These are phyloP conservation scores for Trypanosoma avium DNA, from an alignment of 208 protist species.

Conservation along the genomic window DNA sequence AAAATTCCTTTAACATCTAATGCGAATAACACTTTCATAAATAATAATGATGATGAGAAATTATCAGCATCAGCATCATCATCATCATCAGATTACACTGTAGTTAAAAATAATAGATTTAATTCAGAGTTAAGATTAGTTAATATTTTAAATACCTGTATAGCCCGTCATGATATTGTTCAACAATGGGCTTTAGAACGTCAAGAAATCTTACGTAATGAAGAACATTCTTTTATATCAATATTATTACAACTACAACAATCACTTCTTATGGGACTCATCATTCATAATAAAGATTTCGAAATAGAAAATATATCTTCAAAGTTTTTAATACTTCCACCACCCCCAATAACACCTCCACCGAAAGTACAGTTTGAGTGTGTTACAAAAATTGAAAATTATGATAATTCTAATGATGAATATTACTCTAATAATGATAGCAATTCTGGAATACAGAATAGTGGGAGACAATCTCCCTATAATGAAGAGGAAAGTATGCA, in stretches of 20 bases:
- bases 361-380: conserved; percentile 10
- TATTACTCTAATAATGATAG: not conserved
- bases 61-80: too few species aligned
- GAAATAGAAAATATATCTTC: not conserved
- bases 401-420: not conserved
- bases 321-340: not conserved
- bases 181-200: not conserved
- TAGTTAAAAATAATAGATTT: too few species aligned
- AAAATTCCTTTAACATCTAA: not conserved
- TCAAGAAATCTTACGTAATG: not conserved
- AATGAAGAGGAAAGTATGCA: too few species aligned
- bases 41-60: too few species aligned
- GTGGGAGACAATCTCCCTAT: too few species aligned
- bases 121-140: too few species aligned
- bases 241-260: conserved; percentile 1
- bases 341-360: conserved; percentile 8
- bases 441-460: not conserved
- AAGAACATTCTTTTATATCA: not conserved
- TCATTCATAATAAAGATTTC: not conserved
- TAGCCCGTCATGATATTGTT: not conserved
- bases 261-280: not conserved
- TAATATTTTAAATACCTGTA: not conserved
- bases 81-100: too few species aligned
- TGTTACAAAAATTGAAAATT: not conserved
- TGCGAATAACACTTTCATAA: too few species aligned